Evolutionary conservation across 2,329 filamentous ascomycete species (phyloP).

Genomic region (Phaeomoniella chlamydospora): DNA sequence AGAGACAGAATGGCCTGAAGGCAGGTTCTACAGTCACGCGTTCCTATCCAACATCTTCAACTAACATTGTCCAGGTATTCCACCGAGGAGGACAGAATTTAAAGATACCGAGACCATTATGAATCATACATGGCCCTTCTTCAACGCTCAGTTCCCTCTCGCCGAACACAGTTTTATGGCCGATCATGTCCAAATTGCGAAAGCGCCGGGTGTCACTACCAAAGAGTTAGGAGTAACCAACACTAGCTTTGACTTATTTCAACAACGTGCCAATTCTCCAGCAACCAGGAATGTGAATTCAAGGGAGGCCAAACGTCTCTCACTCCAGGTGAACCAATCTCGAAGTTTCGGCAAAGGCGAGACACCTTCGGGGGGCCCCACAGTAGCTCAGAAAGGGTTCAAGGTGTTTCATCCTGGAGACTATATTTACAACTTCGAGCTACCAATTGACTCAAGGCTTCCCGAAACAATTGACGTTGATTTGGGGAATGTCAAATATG

Average conservation of each 20-base stretch:
- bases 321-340: conserved; percentile 66
- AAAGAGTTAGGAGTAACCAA: conserved; percentile 17
- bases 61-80: conserved; percentile 40
- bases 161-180: conserved; percentile 48
- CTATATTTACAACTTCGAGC: conserved; percentile 65
- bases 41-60: neutral
- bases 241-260: conserved; percentile 27
- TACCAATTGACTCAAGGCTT: conserved; percentile 62
- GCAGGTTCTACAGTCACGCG: conserved; percentile 20
- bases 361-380: conserved; percentile 35
- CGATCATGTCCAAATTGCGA: conserved; percentile 45
- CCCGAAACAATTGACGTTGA: conserved; percentile 79
- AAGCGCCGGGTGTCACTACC: conserved; percentile 17
- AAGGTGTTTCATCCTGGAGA: conserved; percentile 68
- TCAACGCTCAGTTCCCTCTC: conserved; percentile 53
- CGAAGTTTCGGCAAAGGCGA: conserved; percentile 77
- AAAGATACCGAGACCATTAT: conserved; percentile 75
- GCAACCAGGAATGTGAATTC: conserved; percentile 23
- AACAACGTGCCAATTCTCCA: conserved; percentile 28
- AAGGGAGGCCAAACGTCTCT: conserved; percentile 51
- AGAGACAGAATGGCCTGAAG: conserved; percentile 91
- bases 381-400: conserved; percentile 64
- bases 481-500: conserved; percentile 75
- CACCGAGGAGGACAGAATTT: conserved; percentile 69
- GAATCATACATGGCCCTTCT: conserved; percentile 82